phyloP scores from a whole-genome alignment of 1,284 basidiomycete species.

The Apiotrichum porosum region DNA sequence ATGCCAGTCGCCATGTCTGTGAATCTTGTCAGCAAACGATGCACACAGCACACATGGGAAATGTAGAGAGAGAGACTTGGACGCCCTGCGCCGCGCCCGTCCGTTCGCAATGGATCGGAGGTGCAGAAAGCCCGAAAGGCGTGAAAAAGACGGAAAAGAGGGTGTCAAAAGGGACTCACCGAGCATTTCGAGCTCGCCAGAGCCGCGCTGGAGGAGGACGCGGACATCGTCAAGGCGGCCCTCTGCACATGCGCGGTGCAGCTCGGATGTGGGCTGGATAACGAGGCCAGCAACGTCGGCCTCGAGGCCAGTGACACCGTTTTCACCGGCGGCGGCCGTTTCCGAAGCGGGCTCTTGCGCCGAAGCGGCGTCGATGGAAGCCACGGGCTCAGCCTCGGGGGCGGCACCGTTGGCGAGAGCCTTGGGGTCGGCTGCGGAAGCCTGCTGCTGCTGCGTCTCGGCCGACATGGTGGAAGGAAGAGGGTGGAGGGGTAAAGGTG shows the following conservation, averaged over 20 bases:
- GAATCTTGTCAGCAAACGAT: constrained; percentile 5
- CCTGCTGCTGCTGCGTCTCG: constrained; percentile 2
- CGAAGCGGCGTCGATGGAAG: neutral
- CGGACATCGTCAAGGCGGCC: constrained; percentile 41
- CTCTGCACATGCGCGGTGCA: constrained; percentile 40
- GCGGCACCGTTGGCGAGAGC: neutral
- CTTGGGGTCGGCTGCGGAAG: neutral
- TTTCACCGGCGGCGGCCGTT: constrained; percentile 3
- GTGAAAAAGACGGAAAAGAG: neutral
- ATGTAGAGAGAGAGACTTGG: too few relatives aligned
- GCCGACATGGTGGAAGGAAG: constrained; percentile 1
- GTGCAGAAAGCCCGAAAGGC: too few relatives aligned
- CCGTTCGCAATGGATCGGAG: too few relatives aligned
- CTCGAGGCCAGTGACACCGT: constrained; percentile 11
- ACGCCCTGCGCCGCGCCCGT: too few relatives aligned
- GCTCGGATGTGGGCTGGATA: constrained; percentile 19
- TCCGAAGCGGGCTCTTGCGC: neutral
- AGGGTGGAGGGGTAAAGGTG: neutral
- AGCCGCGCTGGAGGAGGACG: constrained; percentile 30
- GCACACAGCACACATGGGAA: too few relatives aligned
- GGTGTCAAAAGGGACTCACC: constrained; percentile 29
- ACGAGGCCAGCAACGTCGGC: constrained; percentile 11
- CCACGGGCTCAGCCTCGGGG: neutral
- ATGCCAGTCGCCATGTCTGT: constrained; percentile 42
- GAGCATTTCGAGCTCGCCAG: constrained; percentile 38